Evolutionary conservation across 768 basidiomycete species (phyloP).

Genomic region (Lepiota venenata): DNA sequence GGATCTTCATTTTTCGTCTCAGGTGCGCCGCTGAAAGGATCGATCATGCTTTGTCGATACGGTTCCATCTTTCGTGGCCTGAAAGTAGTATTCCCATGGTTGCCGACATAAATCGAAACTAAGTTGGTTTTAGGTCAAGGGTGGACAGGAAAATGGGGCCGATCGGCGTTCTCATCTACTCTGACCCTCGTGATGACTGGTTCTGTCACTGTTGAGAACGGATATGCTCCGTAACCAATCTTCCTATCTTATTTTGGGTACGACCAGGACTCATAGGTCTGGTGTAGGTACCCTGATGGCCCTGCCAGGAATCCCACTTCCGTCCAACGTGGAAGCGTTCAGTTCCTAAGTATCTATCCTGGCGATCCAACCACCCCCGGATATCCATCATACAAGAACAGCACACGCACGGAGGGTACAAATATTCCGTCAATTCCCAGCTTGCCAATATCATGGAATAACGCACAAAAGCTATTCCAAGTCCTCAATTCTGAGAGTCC

Average conservation of each 20-base stretch:
- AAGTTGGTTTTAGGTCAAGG: constrained; percentile 52
- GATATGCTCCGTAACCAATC: constrained; percentile 44
- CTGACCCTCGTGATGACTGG: constrained; percentile 85
- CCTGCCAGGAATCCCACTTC: constrained; percentile 83
- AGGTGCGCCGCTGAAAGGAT: constrained; percentile 71
- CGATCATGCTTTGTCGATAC: constrained; percentile 76
- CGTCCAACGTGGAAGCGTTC: constrained; percentile 83
- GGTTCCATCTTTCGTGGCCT: constrained; percentile 78
- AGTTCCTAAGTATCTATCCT: constrained; percentile 62
- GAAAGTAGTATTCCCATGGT: constrained; percentile 44
- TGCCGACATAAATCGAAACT: background rate
- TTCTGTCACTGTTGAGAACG: constrained; percentile 66
- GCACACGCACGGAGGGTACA: constrained; percentile 55
- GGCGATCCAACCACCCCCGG: constrained; percentile 87
- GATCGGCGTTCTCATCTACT: constrained; percentile 72
- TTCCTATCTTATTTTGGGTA: background rate
- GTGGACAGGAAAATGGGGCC: constrained; percentile 81
- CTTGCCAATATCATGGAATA: constrained; percentile 87
- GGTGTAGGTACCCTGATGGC: constrained; percentile 62
- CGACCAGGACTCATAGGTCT: background rate
- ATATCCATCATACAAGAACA: constrained; percentile 81
- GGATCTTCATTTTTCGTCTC: background rate
- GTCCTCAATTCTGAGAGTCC: constrained; percentile 16
- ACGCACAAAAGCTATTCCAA: constrained; percentile 61
- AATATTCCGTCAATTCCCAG: constrained; percentile 79